These are phyloP conservation scores for Candida nonsorbophila DNA, from an alignment of 805 yeast genomes.

Conservation along the genomic window DNA sequence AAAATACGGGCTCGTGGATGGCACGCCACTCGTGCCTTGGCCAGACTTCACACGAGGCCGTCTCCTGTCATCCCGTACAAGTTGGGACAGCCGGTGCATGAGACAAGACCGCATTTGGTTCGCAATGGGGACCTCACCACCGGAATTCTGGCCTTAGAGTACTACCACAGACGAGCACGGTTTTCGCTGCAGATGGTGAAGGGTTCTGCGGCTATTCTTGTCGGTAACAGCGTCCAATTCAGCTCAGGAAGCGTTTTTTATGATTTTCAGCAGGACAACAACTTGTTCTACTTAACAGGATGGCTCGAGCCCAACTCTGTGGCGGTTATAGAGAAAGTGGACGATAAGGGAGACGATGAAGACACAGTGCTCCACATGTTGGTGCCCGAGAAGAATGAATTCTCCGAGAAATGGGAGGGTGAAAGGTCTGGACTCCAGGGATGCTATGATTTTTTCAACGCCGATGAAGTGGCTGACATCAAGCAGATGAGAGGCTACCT, in stretches of 20 bases:
- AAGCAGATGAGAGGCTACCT: constrained; percentile 40
- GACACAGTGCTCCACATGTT: constrained; percentile 67
- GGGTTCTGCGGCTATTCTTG: constrained; percentile 64
- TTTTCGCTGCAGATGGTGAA: constrained; percentile 55
- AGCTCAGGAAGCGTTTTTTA: constrained; percentile 91
- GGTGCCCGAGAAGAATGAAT: constrained; percentile 77
- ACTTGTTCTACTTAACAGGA: constrained; percentile 82
- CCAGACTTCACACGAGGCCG: constrained; percentile 18
- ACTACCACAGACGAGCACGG: constrained; percentile 62
- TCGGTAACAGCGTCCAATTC: constrained; percentile 67
- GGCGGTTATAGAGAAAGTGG: constrained; percentile 59
- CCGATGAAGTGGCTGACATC: constrained; percentile 63
- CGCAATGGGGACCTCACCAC: constrained; percentile 79
- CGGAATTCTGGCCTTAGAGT: constrained; percentile 81
- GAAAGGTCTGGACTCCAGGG: constrained; percentile 83
- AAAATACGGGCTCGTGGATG: too few species aligned
- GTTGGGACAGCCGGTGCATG: constrained; percentile 83
- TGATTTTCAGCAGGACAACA: constrained; percentile 88
- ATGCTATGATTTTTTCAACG: constrained; percentile 78
- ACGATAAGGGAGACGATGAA: constrained; percentile 38
- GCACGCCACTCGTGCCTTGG: too few species aligned
- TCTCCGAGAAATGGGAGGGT: constrained; percentile 93
- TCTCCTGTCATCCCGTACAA: constrained; percentile 23
- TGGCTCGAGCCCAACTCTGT: constrained; percentile 88
- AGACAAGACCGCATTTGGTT: constrained; percentile 72